Base-by-base conservation (phyloP, 495 filamentous ascomycete genomes). In the Aspergillus conjunctus region DNA sequence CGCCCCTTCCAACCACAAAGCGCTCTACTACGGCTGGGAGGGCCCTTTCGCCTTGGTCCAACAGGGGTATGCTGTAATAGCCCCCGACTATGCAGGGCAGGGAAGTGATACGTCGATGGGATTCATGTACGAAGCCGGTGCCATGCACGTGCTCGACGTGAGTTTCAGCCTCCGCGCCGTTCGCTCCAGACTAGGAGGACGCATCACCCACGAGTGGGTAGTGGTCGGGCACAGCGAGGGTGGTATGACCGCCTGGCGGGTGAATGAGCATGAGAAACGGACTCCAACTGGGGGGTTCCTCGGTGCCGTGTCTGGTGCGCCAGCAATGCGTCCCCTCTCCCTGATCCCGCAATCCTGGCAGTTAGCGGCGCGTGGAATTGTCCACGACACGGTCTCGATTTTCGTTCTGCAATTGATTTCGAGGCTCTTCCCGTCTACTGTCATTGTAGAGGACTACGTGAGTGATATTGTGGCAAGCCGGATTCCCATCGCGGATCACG, bases 161-260 rank as follows among this genome's bases (percentile, higher is more conserved):
- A 51, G 44, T 22, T 61, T 51, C 11, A 53, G 41, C 0, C 15
- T 61, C 18, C 10, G 30, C 2, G 59, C 59, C 12, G 53, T 37
- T 10, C 43, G 53, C 14, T 1, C 34, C 1, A 37, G 14, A 3
- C 14, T 37, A 37, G 34, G 34, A 1, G 7, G 20, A 9, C 43
- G 30, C 4, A 43, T 56, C 12, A 43, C 44, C n/a, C 18, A 55
- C 31, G 52, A 56, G 17, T 56, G 54, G 54, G 41, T 49, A 0
- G 54, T 56, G 15, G 44, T 61, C 21, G 59, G 59, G 12, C 59
- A 55, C 44, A 56, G 52, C 44, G 59, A 61, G 10, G 59, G 59
- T 1, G 59, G 51, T 7, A 26, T 61, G 5, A 56, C 59, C 1
- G 30, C 59, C 1, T 61, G 59, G 59, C 22, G 51, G n/a, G 41